Conservation (phyloP, 129 eudicot species). For the Artemisia annua region DNA sequence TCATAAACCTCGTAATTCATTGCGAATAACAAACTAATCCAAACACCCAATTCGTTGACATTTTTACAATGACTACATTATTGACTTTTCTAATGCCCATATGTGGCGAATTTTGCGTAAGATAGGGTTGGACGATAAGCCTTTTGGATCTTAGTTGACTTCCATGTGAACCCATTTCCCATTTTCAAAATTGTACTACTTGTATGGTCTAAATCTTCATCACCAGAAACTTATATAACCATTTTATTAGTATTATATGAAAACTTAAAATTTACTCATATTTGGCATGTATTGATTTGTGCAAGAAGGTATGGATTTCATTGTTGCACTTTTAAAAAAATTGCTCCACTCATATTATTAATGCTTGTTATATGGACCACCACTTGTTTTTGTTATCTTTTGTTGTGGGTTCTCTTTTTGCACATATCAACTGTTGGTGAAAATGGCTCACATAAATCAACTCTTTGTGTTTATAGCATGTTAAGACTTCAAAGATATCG, state of each 20-base stretch:
- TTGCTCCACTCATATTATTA: conserved; percentile 31
- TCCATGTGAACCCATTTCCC: conserved; percentile 14
- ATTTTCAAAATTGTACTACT: conserved; percentile 2
- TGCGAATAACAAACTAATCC: too few relatives aligned
- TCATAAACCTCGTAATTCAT: too few relatives aligned
- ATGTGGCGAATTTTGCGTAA: too few relatives aligned
- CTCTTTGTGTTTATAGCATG: conserved; percentile 14
- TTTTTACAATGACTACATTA: too few relatives aligned
- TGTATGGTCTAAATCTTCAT: background rate
- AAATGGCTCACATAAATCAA: conserved; percentile 23
- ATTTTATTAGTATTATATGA: background rate
- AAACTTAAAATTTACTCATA: background rate
- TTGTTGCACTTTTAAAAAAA: conserved; percentile 3
- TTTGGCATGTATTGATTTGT: conserved; percentile 15
- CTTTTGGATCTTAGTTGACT: too few relatives aligned
- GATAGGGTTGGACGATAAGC: too few relatives aligned
- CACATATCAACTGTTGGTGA: conserved; percentile 32
- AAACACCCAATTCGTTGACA: too few relatives aligned
- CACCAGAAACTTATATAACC: conserved; percentile 1
- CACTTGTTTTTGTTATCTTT: conserved; percentile 22
- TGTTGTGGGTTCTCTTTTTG: background rate
- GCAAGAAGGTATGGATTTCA: conserved; percentile 19
- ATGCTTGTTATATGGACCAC: conserved; percentile 37
- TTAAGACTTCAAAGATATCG: conserved; percentile 11
- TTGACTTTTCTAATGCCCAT: too few relatives aligned